Evolutionary conservation across 495 filamentous ascomycete genomes (phyloP).

Genomic region (Xylaria flabelliformis): DNA sequence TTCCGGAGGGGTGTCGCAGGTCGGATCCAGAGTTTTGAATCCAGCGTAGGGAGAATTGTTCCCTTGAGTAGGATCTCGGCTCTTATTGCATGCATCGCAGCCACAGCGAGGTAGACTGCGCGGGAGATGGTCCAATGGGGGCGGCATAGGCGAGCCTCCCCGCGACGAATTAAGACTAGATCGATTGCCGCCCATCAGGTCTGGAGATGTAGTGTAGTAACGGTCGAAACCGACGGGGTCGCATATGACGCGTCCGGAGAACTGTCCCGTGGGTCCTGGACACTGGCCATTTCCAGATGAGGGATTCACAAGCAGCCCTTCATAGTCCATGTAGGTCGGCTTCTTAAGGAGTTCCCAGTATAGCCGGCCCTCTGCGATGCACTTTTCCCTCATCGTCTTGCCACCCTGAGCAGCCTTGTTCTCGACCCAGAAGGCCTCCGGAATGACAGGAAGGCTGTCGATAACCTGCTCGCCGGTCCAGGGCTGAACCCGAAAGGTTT

Average conservation of each 20-base stretch:
- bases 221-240: conserved; percentile 42
- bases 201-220: conserved; percentile 26
- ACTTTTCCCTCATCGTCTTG: conserved; percentile 33
- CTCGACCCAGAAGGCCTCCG: conserved; percentile 38
- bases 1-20: conserved; percentile 30
- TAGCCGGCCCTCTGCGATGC: conserved; percentile 36
- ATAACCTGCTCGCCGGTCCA: conserved; percentile 42
- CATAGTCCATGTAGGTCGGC: conserved; percentile 44
- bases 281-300: conserved; percentile 20
- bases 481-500: conserved; percentile 28
- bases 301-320: conserved; percentile 34
- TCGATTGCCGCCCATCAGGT: neutral
- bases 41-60: conserved; percentile 34
- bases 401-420: conserved; percentile 28
- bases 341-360: conserved; percentile 46
- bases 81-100: conserved; percentile 33
- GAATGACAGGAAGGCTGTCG: conserved; percentile 35
- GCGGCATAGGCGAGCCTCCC: conserved; percentile 11
- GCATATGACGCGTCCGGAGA: conserved; percentile 41
- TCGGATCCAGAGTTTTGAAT: conserved; percentile 41
- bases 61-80: conserved; percentile 6
- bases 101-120: conserved; percentile 35
- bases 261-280: conserved; percentile 23
- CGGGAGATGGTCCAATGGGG: conserved; percentile 38
- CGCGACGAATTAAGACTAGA: conserved; percentile 9